Evolutionary conservation across 1,284 basidiomycete species (phyloP), one percentile per base, ranked within the genome.

Genomic region (Xerocomus cyaneibrunnescens): DNA sequence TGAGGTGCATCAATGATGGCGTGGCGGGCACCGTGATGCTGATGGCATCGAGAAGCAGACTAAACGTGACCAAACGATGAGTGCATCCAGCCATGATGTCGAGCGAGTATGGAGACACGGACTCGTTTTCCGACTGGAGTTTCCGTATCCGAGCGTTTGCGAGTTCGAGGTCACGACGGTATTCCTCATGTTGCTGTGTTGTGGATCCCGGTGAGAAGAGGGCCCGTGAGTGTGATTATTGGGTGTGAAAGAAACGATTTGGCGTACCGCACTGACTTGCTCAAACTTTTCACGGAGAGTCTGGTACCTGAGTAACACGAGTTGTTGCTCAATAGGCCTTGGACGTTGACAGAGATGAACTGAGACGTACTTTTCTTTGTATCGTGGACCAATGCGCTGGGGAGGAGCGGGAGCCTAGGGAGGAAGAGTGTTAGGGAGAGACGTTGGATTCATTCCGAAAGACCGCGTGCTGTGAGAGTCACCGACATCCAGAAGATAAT

Each of bases 101-200:
- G 38, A 30, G 34, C 17, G 25, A 22, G 38, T 5, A 13, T 5
- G 19, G 21, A n/a, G 22, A 34, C 8, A 51, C 60, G 19, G 44
- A 84, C 81, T 83, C 78, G 63, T 81, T 82, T 62, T 84, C 81
- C 8, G 78, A 76, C 53, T 83, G 77, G 2, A 84, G 69, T 58
- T 76, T 78, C 57, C 73, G 79, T 22, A 80, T 68, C 58, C 78
- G 80, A 35, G 69, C 64, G 43, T 75, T 76, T 3, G 80, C 77
- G 13, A 72, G 52, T 2, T 76, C 74, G 3, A 82, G 72, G 37
- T 83, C 74, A 9, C 70, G 72, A 49, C 76, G 65, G 51, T 74
- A 71, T 30, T 71, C 66, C 42, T 76, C 70, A 36, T 78, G 74
- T 47, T 64, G 66, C 80, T 83, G 54, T 39, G 32, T 54, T 38